These are phyloP conservation scores for Eleusine coracana DNA, from an alignment of 176 grass and related monocot genomes.

Conservation along the genomic window DNA sequence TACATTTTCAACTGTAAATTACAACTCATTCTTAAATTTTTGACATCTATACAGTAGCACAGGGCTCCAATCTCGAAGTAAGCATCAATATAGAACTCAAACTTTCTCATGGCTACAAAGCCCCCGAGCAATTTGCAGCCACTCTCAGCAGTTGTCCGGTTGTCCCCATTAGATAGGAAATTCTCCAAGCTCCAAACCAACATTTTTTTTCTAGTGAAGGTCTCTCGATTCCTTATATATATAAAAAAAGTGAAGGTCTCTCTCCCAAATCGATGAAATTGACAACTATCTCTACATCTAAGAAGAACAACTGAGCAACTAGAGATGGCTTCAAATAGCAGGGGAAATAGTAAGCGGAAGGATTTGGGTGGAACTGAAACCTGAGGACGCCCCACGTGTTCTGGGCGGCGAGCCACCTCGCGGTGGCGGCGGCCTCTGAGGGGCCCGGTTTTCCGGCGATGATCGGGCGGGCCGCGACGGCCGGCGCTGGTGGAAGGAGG, in stretches of 20 bases:
- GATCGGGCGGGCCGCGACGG: slow-evolving; percentile 38
- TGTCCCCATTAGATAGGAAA: neutral
- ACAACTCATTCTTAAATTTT: neutral
- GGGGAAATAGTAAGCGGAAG: neutral
- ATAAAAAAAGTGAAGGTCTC: too few relatives aligned
- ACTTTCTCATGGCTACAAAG: neutral
- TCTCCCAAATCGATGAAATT: neutral
- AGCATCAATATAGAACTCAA: neutral
- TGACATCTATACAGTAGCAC: neutral
- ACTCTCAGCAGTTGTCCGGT: neutral
- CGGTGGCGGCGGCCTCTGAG: slow-evolving; percentile 61
- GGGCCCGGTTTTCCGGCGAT: slow-evolving; percentile 59
- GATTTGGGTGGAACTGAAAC: slow-evolving; percentile 26
- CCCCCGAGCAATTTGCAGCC: neutral
- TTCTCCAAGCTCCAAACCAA: neutral
- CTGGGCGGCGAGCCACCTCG: slow-evolving; percentile 78
- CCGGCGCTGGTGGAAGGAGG: neutral
- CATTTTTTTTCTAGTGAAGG: neutral
- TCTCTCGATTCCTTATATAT: too few relatives aligned
- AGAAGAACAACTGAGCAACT: neutral
- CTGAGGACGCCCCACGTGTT: slow-evolving; percentile 97
- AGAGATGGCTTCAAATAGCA: neutral
- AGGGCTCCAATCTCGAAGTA: neutral
- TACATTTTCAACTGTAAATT: neutral
- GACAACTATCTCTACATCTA: neutral